Evolutionary conservation across 2,329 filamentous ascomycete genomes (phyloP), one percentile per base, ranked within the genome.

Genomic region (Trichophyton verrucosum): DNA sequence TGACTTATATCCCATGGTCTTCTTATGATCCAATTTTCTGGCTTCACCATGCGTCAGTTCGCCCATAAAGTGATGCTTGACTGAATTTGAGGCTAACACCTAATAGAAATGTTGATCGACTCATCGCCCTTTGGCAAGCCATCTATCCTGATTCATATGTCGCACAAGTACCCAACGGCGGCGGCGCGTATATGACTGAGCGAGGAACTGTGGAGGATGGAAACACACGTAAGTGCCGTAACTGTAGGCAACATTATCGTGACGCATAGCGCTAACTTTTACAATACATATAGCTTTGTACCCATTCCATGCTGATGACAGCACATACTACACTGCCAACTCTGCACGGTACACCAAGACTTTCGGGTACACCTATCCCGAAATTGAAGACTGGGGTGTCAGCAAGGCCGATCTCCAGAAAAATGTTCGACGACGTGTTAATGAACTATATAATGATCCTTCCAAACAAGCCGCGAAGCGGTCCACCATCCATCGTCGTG

Each of bases 21-120:
- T 82, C 86, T 0, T 95, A 89, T 69, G 89, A 95, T 68, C 89
- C 89, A 0, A 75, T 89, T 11, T 91, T 92, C 73, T 88, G 86
- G 74, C 74, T 92, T 7, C 88, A 92, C 67, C 89, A 92, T 67
- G 67, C 72, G 75, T 77, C 65, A 62, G 74, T 66, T 13, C 36
- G 36, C 20, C 27, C 38, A 11, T 44, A 15, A 33, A 49, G 17
- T 55, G 20, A 24, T 30, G 9, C 5, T 30, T 2, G 22, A 17
- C 3, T 38, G 17, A 27, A 5, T 40, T 5, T 22, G 1, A 20
- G 11, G 6, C 51, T 61, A 60, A 63, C 33, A 27, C 53, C 15
- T 6, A 17, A 20, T 17, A 76, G 79, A 64, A 91, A 88, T 72
- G 81, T 90, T 6, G 89, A 95, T 68, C 82, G 89, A 2, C 73